These are phyloP conservation scores for Neurospora sp. DNA, from an alignment of 495 filamentous ascomycete species.

Conservation along the genomic window DNA sequence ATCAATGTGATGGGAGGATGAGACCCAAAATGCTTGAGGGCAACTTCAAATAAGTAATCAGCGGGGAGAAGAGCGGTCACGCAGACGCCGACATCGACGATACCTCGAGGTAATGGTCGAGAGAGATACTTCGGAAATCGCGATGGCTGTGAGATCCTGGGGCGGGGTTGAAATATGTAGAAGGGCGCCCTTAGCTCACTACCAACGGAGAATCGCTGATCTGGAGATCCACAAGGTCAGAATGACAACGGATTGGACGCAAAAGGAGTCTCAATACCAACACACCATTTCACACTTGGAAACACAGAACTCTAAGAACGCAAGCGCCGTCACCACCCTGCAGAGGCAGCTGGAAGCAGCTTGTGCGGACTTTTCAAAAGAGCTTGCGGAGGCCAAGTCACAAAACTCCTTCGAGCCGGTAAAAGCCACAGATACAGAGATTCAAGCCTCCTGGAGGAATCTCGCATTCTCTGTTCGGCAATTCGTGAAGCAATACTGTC, in stretches of 20 bases:
- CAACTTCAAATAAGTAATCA: too few species aligned
- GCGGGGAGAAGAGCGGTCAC: too few species aligned
- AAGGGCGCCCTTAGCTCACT: not conserved
- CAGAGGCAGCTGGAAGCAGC: not conserved
- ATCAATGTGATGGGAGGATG: too few species aligned
- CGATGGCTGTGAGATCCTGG: too few species aligned
- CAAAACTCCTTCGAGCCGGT: not conserved
- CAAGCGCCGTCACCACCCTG: not conserved
- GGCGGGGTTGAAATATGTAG: too few species aligned
- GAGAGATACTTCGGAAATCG: too few species aligned
- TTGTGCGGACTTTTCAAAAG: not conserved
- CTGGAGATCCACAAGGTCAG: not conserved
- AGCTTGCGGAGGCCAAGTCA: not conserved
- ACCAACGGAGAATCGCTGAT: not conserved
- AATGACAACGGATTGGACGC: not conserved
- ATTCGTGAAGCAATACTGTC: not conserved
- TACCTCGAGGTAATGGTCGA: too few species aligned
- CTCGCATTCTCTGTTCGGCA: slow-evolving; percentile 3
- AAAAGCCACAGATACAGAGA: not conserved
- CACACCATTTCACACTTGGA: not conserved
- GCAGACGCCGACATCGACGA: too few species aligned
- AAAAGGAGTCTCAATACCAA: not conserved
- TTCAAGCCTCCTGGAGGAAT: slow-evolving; percentile 2
- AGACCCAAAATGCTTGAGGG: too few species aligned
- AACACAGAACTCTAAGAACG: not conserved